These are phyloP conservation scores for Starmerella geochares DNA, from an alignment of 805 yeast species.

Conservation along the genomic window DNA sequence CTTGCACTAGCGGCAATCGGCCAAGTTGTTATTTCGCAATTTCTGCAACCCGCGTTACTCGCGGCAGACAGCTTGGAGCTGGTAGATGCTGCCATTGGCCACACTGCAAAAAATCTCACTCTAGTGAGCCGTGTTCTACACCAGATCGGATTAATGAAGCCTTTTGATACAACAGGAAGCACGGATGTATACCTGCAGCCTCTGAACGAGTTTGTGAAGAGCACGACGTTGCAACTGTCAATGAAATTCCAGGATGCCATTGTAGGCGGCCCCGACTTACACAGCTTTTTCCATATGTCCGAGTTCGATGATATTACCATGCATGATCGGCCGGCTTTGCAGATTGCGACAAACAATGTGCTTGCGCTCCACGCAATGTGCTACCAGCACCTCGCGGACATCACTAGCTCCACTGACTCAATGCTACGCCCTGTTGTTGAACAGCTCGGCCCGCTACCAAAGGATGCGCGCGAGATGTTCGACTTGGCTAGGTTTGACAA, in stretches of 20 bases:
- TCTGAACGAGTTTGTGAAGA: constrained; percentile 57
- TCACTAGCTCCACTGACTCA: constrained; percentile 38
- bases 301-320: constrained; percentile 56
- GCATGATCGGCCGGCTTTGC: constrained; percentile 36
- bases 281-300: constrained; percentile 48
- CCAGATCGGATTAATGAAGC: constrained; percentile 58
- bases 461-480: constrained; percentile 39
- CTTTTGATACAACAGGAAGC: constrained; percentile 38
- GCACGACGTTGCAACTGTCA: constrained; percentile 41
- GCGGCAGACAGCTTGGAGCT: constrained; percentile 44
- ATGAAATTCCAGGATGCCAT: constrained; percentile 37
- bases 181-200: constrained; percentile 67
- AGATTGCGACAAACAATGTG: constrained; percentile 33
- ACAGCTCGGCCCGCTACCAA: constrained; percentile 37
- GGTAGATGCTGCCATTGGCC: constrained; percentile 32
- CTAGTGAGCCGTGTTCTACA: constrained; percentile 49
- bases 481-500: constrained; percentile 44
- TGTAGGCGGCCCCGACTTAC: constrained; percentile 48
- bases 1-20: constrained; percentile 56
- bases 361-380: constrained; percentile 34
- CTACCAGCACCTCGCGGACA: constrained; percentile 24
- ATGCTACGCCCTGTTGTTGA: constrained; percentile 40
- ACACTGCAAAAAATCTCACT: constrained; percentile 42
- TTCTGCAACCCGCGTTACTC: constrained; percentile 32
- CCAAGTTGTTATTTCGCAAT: constrained; percentile 35